A percentile compares a stretch with the other conserved stretches of the same genome.
phyloP scores from a whole-genome alignment of 176 grass and related monocot species.

The Avena sativa region DNA sequence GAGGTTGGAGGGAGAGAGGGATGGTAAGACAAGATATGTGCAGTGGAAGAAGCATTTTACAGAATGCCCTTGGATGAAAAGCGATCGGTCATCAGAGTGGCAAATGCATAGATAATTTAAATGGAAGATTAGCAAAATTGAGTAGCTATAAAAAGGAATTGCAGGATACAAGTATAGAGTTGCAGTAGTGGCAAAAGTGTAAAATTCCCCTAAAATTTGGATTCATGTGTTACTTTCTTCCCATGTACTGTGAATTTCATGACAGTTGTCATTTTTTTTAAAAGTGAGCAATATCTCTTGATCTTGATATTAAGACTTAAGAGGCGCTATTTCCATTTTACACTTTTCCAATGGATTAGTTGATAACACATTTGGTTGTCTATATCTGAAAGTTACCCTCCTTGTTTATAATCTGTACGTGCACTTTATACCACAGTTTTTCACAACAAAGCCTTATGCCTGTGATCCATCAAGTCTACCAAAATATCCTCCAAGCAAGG shows the following conservation, averaged over 20 bases:
- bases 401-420: conserved; percentile 26
- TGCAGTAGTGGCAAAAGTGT: neutral
- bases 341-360: conserved; percentile 1
- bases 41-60: neutral
- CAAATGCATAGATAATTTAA: neutral
- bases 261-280: conserved; percentile 2
- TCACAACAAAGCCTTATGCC: conserved; percentile 79
- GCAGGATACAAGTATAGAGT: neutral
- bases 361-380: conserved; percentile 12
- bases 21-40: neutral
- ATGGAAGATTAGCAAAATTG: neutral
- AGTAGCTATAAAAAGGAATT: neutral
- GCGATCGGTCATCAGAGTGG: neutral
- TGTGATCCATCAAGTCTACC: conserved; percentile 92
- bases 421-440: conserved; percentile 50
- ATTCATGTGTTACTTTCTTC: conserved; percentile 23
- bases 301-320: conserved; percentile 16
- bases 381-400: conserved; percentile 24
- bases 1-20: neutral
- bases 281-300: conserved; percentile 17
- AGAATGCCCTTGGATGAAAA: neutral
- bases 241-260: conserved; percentile 13
- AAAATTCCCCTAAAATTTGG: conserved; percentile 33
- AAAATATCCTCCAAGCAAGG: conserved; percentile 99
- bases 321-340: neutral